phyloP scores from a whole-genome alignment of 2,329 filamentous ascomycete genomes.

The Escovopsis sp. region DNA sequence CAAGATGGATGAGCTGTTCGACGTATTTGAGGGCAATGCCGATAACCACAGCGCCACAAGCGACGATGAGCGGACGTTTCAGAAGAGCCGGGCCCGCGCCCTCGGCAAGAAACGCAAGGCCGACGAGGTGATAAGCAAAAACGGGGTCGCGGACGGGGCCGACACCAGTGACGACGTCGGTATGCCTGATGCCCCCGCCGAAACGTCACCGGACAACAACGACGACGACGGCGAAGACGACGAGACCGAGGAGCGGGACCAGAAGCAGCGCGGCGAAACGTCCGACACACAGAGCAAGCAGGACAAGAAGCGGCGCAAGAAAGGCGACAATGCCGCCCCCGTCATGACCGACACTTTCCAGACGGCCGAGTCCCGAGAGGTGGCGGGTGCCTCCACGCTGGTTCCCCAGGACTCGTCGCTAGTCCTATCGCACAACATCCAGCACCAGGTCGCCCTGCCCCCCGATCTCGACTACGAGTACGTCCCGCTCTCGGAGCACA shows the following conservation, averaged over 20 bases:
- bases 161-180: conserved; percentile 15
- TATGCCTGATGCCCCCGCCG: conserved; percentile 26
- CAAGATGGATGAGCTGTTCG: conserved; percentile 65
- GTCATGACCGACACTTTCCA: conserved; percentile 89
- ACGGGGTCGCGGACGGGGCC: conserved; percentile 1
- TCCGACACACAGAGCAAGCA: conserved; percentile 34
- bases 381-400: conserved; percentile 63
- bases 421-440: conserved; percentile 89
- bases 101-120: conserved; percentile 76
- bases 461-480: conserved; percentile 91
- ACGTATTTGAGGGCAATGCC: conserved; percentile 58
- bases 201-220: conserved; percentile 19
- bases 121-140: conserved; percentile 58
- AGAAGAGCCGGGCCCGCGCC: conserved; percentile 38
- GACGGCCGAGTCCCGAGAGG: conserved; percentile 83
- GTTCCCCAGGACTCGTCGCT: conserved; percentile 53
- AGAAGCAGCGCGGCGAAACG: conserved; percentile 1
- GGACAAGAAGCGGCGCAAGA: conserved; percentile 49
- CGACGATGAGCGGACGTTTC: conserved; percentile 30
- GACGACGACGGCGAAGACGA: conserved; percentile 13
- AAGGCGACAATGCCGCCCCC: conserved; percentile 51
- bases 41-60: conserved; percentile 25
- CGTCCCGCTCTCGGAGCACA: conserved; percentile 87
- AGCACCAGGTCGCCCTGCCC: conserved; percentile 91
- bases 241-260: conserved; percentile 20